Evolutionary conservation across 2,329 filamentous ascomycete species (phyloP).

Genomic region (Xylaria digitata): DNA sequence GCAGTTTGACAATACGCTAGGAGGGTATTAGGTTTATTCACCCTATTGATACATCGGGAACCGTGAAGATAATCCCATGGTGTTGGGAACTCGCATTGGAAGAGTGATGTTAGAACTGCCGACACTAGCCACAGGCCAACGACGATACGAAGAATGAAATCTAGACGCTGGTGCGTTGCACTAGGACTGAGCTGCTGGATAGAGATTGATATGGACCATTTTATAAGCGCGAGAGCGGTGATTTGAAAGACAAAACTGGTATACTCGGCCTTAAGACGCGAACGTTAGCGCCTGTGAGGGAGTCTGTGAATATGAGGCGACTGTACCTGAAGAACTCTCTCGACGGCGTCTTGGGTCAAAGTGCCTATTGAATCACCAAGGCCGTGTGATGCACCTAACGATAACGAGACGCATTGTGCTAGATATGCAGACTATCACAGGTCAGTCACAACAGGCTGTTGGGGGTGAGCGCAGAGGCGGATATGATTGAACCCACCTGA

Average conservation of each 20-base stretch:
- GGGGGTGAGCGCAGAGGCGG: not conserved
- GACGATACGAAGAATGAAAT: conserved; percentile 31
- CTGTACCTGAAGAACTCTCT: conserved; percentile 35
- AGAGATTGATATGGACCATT: conserved; percentile 41
- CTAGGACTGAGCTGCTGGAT: conserved; percentile 40
- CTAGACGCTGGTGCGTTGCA: conserved; percentile 31
- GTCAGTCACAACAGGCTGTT: conserved; percentile 9
- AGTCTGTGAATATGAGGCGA: not conserved
- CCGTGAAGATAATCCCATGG: conserved; percentile 43
- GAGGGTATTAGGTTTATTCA: conserved; percentile 2
- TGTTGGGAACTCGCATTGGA: conserved; percentile 40
- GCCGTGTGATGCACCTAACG: conserved; percentile 39
- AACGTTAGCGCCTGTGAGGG: conserved; percentile 1
- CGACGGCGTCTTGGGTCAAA: conserved; percentile 31
- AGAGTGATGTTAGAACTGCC: conserved; percentile 35
- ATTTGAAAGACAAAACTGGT: conserved; percentile 41
- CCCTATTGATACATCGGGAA: conserved; percentile 38
- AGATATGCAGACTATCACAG: conserved; percentile 36
- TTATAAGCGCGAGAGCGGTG: conserved; percentile 39
- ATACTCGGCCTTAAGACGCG: conserved; percentile 40
- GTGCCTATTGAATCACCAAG: conserved; percentile 36
- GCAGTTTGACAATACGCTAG: not conserved
- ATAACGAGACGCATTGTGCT: conserved; percentile 41
- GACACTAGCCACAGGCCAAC: conserved; percentile 39
- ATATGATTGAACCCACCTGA: conserved; percentile 33